phyloP scores from a whole-genome alignment of 2,329 filamentous ascomycete species.

The Lecanicillium sp. region DNA sequence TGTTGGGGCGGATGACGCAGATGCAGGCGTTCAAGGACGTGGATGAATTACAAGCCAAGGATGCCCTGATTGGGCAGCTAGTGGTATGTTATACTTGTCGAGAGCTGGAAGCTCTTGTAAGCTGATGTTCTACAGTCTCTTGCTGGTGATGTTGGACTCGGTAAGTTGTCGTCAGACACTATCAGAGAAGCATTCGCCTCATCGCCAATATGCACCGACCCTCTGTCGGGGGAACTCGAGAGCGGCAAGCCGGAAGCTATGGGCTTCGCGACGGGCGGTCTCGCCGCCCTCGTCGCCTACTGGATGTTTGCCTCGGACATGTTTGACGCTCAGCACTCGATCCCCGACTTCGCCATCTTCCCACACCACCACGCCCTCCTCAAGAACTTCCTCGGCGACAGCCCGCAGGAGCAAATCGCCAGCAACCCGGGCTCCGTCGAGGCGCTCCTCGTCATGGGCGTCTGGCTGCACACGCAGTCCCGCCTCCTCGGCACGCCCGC shows the following conservation, averaged over 20 bases:
- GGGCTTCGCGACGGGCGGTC: slow-evolving; percentile 52
- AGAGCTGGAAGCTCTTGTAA: neutral
- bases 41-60: slow-evolving; percentile 52
- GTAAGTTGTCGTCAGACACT: slow-evolving; percentile 38
- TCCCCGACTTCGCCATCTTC: slow-evolving; percentile 51
- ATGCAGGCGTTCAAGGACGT: slow-evolving; percentile 60
- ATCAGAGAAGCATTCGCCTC: slow-evolving; percentile 40
- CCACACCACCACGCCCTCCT: slow-evolving; percentile 53
- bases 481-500: slow-evolving; percentile 31
- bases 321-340: slow-evolving; percentile 50
- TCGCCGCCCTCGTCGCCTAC: slow-evolving; percentile 54
- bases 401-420: slow-evolving; percentile 43
- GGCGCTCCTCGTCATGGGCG: slow-evolving; percentile 51
- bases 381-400: slow-evolving; percentile 45
- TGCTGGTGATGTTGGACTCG: slow-evolving; percentile 55
- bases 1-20: slow-evolving; percentile 56
- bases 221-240: slow-evolving; percentile 41
- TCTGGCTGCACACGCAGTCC: slow-evolving; percentile 51
- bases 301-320: slow-evolving; percentile 57
- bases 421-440: slow-evolving; percentile 51
- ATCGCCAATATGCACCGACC: slow-evolving; percentile 36
- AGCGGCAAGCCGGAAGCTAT: slow-evolving; percentile 44
- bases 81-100: slow-evolving; percentile 42
- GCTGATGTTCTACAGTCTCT: slow-evolving; percentile 43
- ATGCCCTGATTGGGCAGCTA: slow-evolving; percentile 65